These are phyloP conservation scores for Pavlovales sp. DNA, from an alignment of 208 protist species.

Conservation along the genomic window DNA sequence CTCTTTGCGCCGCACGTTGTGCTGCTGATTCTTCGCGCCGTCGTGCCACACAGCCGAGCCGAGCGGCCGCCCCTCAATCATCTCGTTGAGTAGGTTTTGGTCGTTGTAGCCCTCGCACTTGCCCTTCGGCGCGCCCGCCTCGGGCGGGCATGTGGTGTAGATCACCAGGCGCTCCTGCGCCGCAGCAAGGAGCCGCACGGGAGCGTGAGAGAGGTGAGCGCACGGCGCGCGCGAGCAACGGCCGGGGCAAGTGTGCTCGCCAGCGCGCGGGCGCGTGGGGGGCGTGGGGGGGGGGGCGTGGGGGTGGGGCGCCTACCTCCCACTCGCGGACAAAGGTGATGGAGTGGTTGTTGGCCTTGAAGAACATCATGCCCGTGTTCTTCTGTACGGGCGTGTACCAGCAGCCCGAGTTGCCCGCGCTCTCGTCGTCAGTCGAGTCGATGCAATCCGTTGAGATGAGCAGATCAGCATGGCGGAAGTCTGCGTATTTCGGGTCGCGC, in stretches of 20 bases:
- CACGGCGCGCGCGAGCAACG: no score
- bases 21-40: not conserved
- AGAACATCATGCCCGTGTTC: conserved; percentile 35
- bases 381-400: conserved; percentile 19
- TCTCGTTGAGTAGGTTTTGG: not conserved
- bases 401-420: not conserved
- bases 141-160: not conserved
- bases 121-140: not conserved
- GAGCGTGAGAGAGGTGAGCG: no score
- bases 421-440: not conserved
- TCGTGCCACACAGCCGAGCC: not conserved
- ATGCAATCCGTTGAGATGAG: conserved; percentile 17
- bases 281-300: not conserved
- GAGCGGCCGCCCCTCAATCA: not conserved
- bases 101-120: not conserved
- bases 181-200: no score
- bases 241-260: not conserved
- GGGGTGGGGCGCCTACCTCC: not conserved
- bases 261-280: not conserved
- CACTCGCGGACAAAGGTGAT: not conserved
- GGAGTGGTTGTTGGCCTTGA: not conserved
- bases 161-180: not conserved
- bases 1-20: not conserved
- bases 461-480: conserved; percentile 12
- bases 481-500: not conserved